Conservation (phyloP, 2,329 filamentous ascomycete genomes). For the Xylaria hypoxylon region DNA sequence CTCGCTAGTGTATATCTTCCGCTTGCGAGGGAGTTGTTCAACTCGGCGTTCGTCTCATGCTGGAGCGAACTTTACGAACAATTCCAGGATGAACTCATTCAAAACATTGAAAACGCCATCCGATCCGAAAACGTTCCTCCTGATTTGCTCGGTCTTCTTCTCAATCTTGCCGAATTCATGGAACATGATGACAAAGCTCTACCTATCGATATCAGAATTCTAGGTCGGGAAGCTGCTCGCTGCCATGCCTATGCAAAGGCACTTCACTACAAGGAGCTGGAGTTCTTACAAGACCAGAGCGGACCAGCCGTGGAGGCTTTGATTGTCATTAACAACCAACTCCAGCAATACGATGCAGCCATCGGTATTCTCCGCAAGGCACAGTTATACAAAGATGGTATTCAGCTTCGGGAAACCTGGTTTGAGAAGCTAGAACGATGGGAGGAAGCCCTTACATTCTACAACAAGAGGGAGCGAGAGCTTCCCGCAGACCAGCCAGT, state of each 20-base stretch:
- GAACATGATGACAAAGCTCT: constrained; percentile 99
- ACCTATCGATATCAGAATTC: constrained; percentile 93
- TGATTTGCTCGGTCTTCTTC: constrained; percentile 90
- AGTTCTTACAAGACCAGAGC: constrained; percentile 98
- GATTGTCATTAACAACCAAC: constrained; percentile 99
- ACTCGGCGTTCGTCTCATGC: constrained; percentile 98
- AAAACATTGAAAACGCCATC: constrained; percentile 94
- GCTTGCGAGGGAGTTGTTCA: constrained; percentile 93
- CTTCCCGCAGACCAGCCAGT: constrained; percentile 66
- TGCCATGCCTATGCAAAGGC: constrained; percentile 99
- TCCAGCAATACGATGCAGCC: constrained; percentile 97
- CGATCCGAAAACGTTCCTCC: constrained; percentile 96
- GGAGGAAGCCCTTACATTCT: constrained; percentile 95
- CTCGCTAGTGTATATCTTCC: constrained; percentile 92
- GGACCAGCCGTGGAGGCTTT: constrained; percentile 94
- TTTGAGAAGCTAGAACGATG: constrained; percentile 98
- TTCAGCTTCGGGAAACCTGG: constrained; percentile 97
- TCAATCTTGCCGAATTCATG: constrained; percentile 99
- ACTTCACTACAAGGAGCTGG: constrained; percentile 97
- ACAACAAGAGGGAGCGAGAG: constrained; percentile 84
- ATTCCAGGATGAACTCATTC: constrained; percentile 95
- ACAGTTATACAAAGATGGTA: constrained; percentile 91
- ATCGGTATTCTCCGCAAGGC: constrained; percentile 98
- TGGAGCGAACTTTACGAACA: constrained; percentile 98
- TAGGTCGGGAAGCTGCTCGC: constrained; percentile 93